phyloP scores from a whole-genome alignment of 2,329 filamentous ascomycete genomes.

The Sporothrix brunneoviolacea region DNA sequence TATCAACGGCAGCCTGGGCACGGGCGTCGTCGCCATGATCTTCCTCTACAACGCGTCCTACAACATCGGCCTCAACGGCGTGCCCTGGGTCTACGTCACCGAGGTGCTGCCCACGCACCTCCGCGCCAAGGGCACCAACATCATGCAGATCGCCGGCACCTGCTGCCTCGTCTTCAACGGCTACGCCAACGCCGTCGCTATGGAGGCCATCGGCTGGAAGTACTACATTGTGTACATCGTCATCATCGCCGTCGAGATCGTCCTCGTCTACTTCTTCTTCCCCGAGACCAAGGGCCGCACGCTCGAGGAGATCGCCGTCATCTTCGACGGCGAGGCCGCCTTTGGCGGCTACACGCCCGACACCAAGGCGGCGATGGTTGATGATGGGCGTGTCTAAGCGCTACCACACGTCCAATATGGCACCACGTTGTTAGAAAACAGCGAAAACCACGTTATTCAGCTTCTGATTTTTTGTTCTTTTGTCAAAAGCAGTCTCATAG shows the following conservation, averaged over 20 bases:
- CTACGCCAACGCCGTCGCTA: constrained; percentile 29
- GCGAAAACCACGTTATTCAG: too few relatives aligned
- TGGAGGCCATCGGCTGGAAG: not conserved
- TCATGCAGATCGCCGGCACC: constrained; percentile 21
- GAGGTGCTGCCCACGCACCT: constrained; percentile 37
- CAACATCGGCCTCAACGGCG: constrained; percentile 30
- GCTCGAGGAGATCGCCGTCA: constrained; percentile 16
- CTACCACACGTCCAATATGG: too few relatives aligned
- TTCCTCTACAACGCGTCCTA: constrained; percentile 31
- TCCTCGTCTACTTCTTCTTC: constrained; percentile 31
- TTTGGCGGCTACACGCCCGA: not conserved
- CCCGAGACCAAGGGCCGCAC: constrained; percentile 16
- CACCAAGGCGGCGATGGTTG: constrained; percentile 2
- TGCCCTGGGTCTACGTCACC: constrained; percentile 37
- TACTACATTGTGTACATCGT: constrained; percentile 43
- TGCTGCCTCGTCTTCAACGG: constrained; percentile 30
- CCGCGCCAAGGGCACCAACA: constrained; percentile 28
- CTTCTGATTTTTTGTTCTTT: too few relatives aligned
- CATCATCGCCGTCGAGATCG: constrained; percentile 36
- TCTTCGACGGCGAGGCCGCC: constrained; percentile 26
- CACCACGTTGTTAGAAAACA: too few relatives aligned
- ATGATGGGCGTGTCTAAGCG: not conserved
- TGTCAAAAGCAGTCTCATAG: too few relatives aligned
- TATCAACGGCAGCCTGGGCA: not conserved
- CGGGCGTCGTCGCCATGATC: constrained; percentile 28